These are phyloP conservation scores for Stephania cephalantha DNA, from an alignment of 164 flowering plant genomes.

Conservation along the genomic window DNA sequence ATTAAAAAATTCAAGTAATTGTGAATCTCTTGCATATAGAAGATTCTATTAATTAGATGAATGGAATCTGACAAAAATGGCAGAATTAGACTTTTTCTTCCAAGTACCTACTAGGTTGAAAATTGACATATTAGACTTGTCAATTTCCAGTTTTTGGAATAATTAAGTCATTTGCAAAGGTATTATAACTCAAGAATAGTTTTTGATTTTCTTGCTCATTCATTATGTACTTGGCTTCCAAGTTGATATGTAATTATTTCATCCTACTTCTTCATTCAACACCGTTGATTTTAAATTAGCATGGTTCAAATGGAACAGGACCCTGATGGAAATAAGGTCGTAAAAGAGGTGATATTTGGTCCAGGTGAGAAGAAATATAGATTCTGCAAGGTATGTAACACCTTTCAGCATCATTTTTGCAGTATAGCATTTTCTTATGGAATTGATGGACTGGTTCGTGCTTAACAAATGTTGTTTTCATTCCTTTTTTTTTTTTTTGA, in stretches of 20 bases:
- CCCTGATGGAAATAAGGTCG: slow-evolving; percentile 68
- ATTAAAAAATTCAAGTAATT: neutral
- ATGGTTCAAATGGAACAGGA: slow-evolving; percentile 40
- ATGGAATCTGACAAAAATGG: neutral
- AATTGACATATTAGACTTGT: neutral
- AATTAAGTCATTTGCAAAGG: neutral
- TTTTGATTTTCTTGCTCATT: neutral
- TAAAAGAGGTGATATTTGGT: slow-evolving; percentile 70
- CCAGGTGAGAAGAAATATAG: slow-evolving; percentile 70
- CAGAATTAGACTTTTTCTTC: neutral
- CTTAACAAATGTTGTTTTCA: neutral
- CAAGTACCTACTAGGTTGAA: neutral
- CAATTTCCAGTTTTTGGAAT: neutral
- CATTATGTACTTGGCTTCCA: neutral
- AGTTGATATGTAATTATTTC: neutral
- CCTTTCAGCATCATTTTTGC: neutral
- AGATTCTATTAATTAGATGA: neutral
- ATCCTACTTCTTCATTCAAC: slow-evolving; percentile 6
- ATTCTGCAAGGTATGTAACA: slow-evolving; percentile 61
- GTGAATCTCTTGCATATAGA: neutral
- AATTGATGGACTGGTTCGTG: neutral
- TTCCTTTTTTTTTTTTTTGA: neutral
- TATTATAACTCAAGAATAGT: too few species aligned
- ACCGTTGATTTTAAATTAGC: neutral
- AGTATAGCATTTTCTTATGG: neutral